Evolutionary conservation across 2,329 filamentous ascomycete species (phyloP).

Genomic region (Plectosphaerella sp.): DNA sequence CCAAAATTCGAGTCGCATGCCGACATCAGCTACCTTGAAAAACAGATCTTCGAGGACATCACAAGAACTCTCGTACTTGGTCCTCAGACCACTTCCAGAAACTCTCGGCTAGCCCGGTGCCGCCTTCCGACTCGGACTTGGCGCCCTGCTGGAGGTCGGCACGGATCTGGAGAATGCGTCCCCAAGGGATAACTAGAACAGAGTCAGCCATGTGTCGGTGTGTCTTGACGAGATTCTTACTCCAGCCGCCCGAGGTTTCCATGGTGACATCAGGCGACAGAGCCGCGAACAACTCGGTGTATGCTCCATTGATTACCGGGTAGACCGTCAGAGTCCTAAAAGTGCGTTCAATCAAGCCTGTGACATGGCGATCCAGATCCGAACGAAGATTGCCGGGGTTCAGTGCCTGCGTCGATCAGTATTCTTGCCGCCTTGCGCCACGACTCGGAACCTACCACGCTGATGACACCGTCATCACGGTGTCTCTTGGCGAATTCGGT

Average conservation of each 20-base stretch:
- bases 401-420: slow-evolving; percentile 12
- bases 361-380: slow-evolving; percentile 21
- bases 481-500: slow-evolving; percentile 23
- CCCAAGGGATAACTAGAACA: slow-evolving; percentile 29
- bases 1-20: no score
- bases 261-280: slow-evolving; percentile 36
- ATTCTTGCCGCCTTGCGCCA: background rate
- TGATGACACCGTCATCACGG: slow-evolving; percentile 15
- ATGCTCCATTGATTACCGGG: slow-evolving; percentile 33
- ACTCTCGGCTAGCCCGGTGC: slow-evolving; percentile 26
- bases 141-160: slow-evolving; percentile 20
- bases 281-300: slow-evolving; percentile 42
- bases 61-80: slow-evolving; percentile 21
- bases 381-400: slow-evolving; percentile 36
- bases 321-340: slow-evolving; percentile 14
- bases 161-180: slow-evolving; percentile 25
- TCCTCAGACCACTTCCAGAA: slow-evolving; percentile 38
- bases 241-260: slow-evolving; percentile 28
- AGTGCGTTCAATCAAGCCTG: slow-evolving; percentile 5
- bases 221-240: slow-evolving; percentile 7
- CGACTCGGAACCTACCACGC: slow-evolving; percentile 6
- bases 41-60: background rate
- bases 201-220: background rate
- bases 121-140: slow-evolving; percentile 29
- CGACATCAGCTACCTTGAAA: no score